Evolutionary conservation across 768 basidiomycete genomes (phyloP), one percentile per base, ranked within the genome.

Genomic region (Thelephora aurantiotincta): DNA sequence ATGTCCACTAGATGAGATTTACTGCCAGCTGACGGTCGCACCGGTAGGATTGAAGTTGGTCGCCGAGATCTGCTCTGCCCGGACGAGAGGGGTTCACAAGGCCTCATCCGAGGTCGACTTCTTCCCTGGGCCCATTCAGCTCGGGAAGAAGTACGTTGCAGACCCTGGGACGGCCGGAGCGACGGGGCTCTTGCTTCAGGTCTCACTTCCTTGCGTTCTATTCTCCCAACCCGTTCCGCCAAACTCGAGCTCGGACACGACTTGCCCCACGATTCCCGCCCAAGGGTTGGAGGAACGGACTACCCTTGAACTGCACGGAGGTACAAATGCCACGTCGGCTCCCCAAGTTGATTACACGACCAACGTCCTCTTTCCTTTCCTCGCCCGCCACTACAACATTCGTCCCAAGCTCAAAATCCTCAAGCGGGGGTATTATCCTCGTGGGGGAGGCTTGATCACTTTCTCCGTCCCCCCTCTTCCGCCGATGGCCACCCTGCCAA

Each of bases 291-390:
- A 30, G 4, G 26, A 9, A 30, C 26, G 26, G 26, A 77, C 79
- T 9, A 68, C 64, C 2, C 67, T 88, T 20, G 65, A 64, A 7
- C 69, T 88, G 1, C 64, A 65, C 0, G 85, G 86, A 6, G 86
- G 84, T 2, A 87, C 85, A 2, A 87, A 87, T 51, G 82, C 82
- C 16, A 61, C 66, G 2, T 60, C 70, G 37, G 83, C 84, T 5
- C 86, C 86, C 0, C 86, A 86, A 52, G 73, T 85, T 23, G 85
- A 88, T 62, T 86, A 85, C 58, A 73, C 72, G 3, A 67, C 74
- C 44, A 65, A 76, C 51, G 63, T 86, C 44, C 68, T 88, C 56
- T 58, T 88, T 5, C 85, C 84, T 0, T 89, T 88, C 58, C 60
- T 85, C 26, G 64, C 62, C 19, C 65, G 60, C 11, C 78, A 81